Conservation (phyloP, 176 grass and related monocot genomes). For the Triticum timopheevii region DNA sequence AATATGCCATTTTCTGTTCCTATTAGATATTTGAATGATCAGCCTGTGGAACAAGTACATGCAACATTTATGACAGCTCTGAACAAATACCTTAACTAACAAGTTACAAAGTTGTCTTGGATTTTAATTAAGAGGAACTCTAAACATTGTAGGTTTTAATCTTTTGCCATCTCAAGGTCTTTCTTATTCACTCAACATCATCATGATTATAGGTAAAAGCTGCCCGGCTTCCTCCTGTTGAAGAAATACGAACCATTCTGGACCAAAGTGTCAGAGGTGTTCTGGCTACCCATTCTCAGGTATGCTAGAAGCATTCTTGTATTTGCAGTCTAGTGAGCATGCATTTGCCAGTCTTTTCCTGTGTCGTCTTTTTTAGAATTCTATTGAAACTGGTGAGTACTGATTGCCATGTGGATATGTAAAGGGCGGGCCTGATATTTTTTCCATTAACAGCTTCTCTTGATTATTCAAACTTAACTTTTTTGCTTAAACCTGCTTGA, state of each 20-base stretch:
- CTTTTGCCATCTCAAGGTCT: neutral
- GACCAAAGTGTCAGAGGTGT: conserved; percentile 62
- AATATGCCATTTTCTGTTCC: neutral
- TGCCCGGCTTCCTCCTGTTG: conserved; percentile 65
- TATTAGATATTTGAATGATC: conserved; percentile 2
- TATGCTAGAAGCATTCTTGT: conserved; percentile 18
- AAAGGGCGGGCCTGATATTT: neutral
- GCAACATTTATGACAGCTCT: neutral
- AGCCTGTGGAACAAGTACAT: neutral
- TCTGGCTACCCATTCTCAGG: conserved; percentile 85
- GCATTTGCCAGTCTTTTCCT: neutral
- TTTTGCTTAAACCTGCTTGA: neutral
- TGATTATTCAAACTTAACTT: neutral
- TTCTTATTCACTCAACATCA: neutral
- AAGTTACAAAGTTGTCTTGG: neutral
- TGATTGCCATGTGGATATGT: neutral
- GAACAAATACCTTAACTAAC: neutral
- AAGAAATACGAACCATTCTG: conserved; percentile 77
- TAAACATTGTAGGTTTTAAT: neutral
- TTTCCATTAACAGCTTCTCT: neutral
- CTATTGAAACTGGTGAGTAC: neutral
- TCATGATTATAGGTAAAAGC: conserved; percentile 55
- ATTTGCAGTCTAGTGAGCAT: conserved; percentile 7
- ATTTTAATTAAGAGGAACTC: neutral
- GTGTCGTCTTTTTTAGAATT: neutral